phyloP scores from a whole-genome alignment of 768 basidiomycete species.

The Brasilioporus rufonigricans region DNA sequence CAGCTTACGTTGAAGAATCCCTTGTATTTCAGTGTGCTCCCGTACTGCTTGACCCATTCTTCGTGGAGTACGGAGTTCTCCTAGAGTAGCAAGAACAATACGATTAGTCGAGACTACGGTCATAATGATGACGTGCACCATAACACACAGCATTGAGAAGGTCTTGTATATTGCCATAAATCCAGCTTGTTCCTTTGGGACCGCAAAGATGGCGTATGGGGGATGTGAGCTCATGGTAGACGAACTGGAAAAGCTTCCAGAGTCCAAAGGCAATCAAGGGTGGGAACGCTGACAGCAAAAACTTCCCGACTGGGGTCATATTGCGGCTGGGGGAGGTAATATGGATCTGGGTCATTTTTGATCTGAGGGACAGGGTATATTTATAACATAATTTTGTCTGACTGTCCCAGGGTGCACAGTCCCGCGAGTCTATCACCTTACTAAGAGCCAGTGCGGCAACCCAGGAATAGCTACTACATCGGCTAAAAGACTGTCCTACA shows the following conservation, averaged over 20 bases:
- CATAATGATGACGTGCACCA: not conserved
- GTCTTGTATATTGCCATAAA: constrained; percentile 44
- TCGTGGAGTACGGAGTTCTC: constrained; percentile 9
- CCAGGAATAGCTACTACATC: too few species aligned
- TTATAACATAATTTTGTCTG: too few species aligned
- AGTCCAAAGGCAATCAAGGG: constrained; percentile 1
- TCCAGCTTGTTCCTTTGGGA: constrained; percentile 34
- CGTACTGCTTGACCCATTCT: constrained; percentile 16
- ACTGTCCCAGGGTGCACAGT: too few species aligned
- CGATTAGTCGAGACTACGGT: not conserved
- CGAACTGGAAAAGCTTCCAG: constrained; percentile 3
- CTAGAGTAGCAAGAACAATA: not conserved
- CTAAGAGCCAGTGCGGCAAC: too few species aligned
- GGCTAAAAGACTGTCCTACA: too few species aligned
- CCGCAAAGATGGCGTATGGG: constrained; percentile 19
- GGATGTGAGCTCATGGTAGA: constrained; percentile 39
- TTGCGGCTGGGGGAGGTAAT: not conserved
- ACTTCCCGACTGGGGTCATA: constrained; percentile 2
- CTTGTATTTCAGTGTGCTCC: constrained; percentile 10
- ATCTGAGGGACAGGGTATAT: too few species aligned
- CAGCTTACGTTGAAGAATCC: constrained; percentile 8
- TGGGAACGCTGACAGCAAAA: not conserved
- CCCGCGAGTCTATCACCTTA: too few species aligned
- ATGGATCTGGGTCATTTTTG: too few species aligned
- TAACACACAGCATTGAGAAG: constrained; percentile 42